Conservation (phyloP, 345 rosid genomes). For the Rubroshorea leprosula region DNA sequence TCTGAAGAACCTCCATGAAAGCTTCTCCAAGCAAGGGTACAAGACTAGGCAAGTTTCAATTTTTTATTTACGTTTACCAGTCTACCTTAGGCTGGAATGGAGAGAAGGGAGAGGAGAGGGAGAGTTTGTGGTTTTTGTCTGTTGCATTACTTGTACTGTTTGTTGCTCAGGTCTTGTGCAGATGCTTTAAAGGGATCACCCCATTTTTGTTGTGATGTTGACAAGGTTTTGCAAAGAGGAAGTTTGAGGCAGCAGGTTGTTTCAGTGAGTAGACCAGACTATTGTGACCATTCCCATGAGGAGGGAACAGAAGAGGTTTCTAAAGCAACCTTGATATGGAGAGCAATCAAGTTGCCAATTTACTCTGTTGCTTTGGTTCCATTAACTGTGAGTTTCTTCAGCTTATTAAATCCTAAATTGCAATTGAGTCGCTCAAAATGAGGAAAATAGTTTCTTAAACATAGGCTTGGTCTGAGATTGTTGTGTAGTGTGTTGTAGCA, state of each 20-base stretch:
- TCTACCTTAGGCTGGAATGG: too few species aligned
- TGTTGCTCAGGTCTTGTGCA: conserved; percentile 5
- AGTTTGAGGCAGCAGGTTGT: neutral
- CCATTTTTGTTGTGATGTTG: neutral
- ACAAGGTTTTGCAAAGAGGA: neutral
- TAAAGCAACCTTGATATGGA: conserved; percentile 67
- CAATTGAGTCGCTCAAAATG: neutral
- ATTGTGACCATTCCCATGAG: neutral
- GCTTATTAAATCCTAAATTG: neutral
- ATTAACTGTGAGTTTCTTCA: conserved; percentile 52
- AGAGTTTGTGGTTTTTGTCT: too few species aligned
- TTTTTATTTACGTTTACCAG: too few species aligned
- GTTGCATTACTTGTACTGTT: too few species aligned
- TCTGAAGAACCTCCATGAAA: too few species aligned
- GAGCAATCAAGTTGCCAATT: conserved; percentile 79
- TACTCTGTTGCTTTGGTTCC: conserved; percentile 86
- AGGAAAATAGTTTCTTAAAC: neutral
- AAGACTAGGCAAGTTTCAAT: too few species aligned
- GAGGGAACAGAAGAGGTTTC: conserved; percentile 37
- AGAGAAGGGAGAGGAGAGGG: too few species aligned
- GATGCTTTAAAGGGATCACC: neutral
- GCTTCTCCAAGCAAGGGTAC: too few species aligned
- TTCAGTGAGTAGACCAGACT: neutral
- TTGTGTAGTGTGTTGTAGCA: too few species aligned
- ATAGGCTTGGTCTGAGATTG: too few species aligned